These are phyloP conservation scores for Pseudogymnoascus sp. DNA, from an alignment of 2,329 filamentous ascomycete genomes.

Conservation along the genomic window DNA sequence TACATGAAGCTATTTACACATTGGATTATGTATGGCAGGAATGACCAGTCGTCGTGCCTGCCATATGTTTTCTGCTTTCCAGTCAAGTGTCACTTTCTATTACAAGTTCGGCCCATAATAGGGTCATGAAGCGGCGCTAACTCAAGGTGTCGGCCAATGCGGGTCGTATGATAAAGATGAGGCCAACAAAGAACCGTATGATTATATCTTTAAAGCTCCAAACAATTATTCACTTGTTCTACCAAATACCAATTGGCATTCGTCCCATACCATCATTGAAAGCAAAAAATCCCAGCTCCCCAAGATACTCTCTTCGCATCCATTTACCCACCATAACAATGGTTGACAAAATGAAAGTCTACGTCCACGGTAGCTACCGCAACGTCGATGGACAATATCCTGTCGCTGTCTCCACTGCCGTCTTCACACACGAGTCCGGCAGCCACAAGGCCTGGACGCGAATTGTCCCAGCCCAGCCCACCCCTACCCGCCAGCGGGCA, in stretches of 20 bases:
- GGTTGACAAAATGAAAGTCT: slow-evolving; percentile 3
- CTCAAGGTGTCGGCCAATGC: not conserved
- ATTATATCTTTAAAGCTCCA: not conserved
- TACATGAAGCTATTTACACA: not conserved
- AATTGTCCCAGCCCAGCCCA: not conserved
- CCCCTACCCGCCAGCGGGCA: not conserved
- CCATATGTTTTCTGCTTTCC: not conserved
- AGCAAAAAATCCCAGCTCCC: not conserved
- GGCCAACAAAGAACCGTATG: not conserved
- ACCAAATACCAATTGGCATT: not conserved
- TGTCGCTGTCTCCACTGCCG: not conserved
- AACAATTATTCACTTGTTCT: not conserved
- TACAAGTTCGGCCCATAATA: not conserved
- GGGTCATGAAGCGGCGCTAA: not conserved
- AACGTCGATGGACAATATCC: not conserved
- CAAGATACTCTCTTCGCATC: not conserved
- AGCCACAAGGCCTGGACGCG: not conserved
- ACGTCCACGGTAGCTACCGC: not conserved
- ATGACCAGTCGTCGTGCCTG: not conserved
- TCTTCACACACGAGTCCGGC: not conserved
- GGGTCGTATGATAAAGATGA: not conserved
- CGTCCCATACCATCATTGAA: not conserved
- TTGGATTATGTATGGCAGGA: not conserved
- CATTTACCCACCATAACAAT: not conserved
- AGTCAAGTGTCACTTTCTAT: not conserved